Conservation (phyloP, 257 asterid genomes). For the Solanum raphanifolium region DNA sequence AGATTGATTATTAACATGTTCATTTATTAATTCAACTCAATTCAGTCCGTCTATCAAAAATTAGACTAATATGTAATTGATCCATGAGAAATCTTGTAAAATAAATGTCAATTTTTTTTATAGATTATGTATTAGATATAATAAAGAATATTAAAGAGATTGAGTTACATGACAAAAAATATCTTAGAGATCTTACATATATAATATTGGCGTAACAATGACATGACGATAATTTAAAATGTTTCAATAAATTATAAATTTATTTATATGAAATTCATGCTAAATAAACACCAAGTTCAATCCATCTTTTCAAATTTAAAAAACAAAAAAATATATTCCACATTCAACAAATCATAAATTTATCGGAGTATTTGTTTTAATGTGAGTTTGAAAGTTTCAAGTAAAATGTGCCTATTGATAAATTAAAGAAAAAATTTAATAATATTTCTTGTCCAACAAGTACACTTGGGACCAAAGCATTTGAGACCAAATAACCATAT, state of each 20-base stretch:
- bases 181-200: not conserved
- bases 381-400: not conserved
- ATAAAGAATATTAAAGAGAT: no score
- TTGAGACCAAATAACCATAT: not conserved
- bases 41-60: no score
- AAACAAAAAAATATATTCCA: not conserved
- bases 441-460: no score
- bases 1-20: no score
- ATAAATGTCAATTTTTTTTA: no score
- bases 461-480: not conserved
- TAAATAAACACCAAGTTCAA: not conserved
- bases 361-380: not conserved
- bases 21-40: no score
- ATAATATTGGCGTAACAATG: not conserved
- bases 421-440: not conserved
- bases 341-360: not conserved
- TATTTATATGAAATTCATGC: no score
- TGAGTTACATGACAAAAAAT: no score
- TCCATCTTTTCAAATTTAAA: not conserved
- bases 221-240: not conserved
- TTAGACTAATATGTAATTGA: no score
- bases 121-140: no score
- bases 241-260: not conserved
- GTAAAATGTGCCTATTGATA: not conserved
- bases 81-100: no score